A percentile compares a stretch with the other conserved stretches of the same genome.
Conservation (phyloP, 2,329 filamentous ascomycete genomes). For the Sporothrix brunneoviolacea region DNA sequence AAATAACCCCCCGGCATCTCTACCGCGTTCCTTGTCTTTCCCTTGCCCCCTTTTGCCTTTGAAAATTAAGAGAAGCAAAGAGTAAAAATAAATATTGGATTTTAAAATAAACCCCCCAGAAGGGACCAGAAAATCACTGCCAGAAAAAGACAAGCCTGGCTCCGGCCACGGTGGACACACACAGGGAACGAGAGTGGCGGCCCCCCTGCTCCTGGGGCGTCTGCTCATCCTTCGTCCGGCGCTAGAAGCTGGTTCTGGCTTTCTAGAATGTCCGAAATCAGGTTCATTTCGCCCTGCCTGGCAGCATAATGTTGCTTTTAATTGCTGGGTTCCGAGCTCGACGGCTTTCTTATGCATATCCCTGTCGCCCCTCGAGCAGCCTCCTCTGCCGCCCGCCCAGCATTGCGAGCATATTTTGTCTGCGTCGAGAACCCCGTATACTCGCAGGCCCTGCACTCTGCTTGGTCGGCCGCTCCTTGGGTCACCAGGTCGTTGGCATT, state of each 20-base stretch:
- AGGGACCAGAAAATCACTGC: background rate
- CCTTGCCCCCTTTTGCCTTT: no score
- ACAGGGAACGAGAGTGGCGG: no score
- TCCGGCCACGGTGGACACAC: background rate
- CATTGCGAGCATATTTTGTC: background rate
- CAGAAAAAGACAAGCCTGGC: background rate
- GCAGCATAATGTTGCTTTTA: slow-evolving; percentile 42
- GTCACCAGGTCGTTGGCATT: slow-evolving; percentile 8
- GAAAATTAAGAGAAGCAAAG: background rate
- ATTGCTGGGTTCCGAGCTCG: slow-evolving; percentile 42
- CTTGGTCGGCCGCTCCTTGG: background rate
- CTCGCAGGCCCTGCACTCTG: no score
- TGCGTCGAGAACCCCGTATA: no score
- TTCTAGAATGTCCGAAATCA: slow-evolving; percentile 29
- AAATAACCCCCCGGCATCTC: background rate
- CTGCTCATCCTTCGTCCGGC: slow-evolving; percentile 6
- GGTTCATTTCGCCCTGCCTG: slow-evolving; percentile 20
- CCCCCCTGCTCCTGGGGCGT: background rate
- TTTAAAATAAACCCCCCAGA: slow-evolving; percentile 6
- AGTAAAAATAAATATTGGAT: background rate
- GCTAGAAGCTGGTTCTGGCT: slow-evolving; percentile 30
- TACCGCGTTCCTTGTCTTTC: no score
- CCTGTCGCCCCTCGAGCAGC: slow-evolving; percentile 19
- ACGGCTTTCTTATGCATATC: slow-evolving; percentile 40
- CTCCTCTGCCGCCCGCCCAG: slow-evolving; percentile 15